These are phyloP conservation scores for Macrolepiota albuminosa DNA, from an alignment of 768 basidiomycete genomes.

Conservation along the genomic window DNA sequence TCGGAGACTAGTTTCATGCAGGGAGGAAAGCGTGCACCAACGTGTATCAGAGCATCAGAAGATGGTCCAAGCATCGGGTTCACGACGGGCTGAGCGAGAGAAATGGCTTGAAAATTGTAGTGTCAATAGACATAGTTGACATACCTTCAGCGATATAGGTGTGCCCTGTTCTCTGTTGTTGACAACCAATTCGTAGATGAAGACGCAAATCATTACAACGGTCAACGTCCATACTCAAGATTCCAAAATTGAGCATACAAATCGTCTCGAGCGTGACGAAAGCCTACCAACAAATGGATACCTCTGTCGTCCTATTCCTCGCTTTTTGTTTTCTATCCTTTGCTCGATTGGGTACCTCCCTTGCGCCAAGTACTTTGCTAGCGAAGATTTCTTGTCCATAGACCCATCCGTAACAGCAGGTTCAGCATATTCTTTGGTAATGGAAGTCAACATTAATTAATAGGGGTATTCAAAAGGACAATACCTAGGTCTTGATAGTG, in stretches of 20 bases:
- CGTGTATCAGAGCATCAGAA: constrained; percentile 72
- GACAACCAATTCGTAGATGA: constrained; percentile 82
- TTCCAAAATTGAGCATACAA: constrained; percentile 9
- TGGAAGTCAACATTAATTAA: neutral
- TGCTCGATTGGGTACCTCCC: constrained; percentile 67
- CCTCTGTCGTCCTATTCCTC: constrained; percentile 78
- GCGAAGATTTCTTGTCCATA: constrained; percentile 36
- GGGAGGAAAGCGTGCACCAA: constrained; percentile 90
- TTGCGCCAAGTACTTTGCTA: constrained; percentile 37
- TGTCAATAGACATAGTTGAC: constrained; percentile 4
- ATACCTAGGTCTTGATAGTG: constrained; percentile 54
- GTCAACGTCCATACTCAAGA: constrained; percentile 59
- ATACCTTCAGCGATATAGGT: constrained; percentile 80
- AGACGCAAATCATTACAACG: constrained; percentile 61
- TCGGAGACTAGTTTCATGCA: constrained; percentile 76
- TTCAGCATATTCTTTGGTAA: constrained; percentile 61
- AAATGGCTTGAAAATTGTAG: neutral
- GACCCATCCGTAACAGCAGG: constrained; percentile 30
- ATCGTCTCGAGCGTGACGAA: neutral
- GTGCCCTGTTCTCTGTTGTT: constrained; percentile 75
- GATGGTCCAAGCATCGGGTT: constrained; percentile 94
- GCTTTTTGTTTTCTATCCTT: constrained; percentile 83
- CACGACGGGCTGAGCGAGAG: constrained; percentile 53
- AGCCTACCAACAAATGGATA: constrained; percentile 70
- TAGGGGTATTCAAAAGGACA: constrained; percentile 3